phyloP scores from a whole-genome alignment of 768 basidiomycete species.

The Trametes gibbosa region DNA sequence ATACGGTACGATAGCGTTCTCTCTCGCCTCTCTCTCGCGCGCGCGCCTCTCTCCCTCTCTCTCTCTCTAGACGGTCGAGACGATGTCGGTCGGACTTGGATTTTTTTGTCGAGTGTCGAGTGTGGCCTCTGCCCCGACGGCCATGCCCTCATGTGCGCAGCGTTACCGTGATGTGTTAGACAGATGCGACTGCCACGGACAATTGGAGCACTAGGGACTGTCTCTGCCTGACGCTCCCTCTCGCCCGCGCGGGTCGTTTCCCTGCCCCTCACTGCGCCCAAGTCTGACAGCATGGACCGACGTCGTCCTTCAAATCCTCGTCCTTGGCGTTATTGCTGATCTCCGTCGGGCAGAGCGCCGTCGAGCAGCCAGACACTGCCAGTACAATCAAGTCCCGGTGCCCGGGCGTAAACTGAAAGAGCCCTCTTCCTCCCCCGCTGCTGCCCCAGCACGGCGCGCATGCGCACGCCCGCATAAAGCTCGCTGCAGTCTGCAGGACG shows the following conservation, averaged over 20 bases:
- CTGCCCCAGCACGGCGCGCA: too few relatives aligned
- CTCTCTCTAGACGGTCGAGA: too few relatives aligned
- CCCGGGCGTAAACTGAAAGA: too few relatives aligned
- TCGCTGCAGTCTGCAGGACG: background rate
- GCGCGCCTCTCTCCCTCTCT: too few relatives aligned
- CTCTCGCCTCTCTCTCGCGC: background rate
- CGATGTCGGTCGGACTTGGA: background rate
- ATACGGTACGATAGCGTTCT: background rate
- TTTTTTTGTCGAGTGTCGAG: background rate
- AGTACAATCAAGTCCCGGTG: too few relatives aligned
- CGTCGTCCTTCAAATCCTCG: background rate
- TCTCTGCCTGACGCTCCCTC: background rate
- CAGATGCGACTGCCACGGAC: conserved; percentile 7
- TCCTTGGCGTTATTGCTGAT: background rate
- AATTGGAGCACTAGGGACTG: background rate
- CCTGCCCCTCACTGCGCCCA: background rate
- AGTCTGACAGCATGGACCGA: background rate
- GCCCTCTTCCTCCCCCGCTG: too few relatives aligned
- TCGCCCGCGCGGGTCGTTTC: background rate
- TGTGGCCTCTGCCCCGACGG: background rate
- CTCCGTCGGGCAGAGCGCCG: background rate
- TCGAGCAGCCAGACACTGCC: too few relatives aligned
- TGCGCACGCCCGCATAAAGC: too few relatives aligned
- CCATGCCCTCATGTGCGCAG: background rate
- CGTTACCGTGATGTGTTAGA: conserved; percentile 4